Evolutionary conservation across 345 rosid genomes (phyloP), one percentile per base, ranked within the genome.

Genomic region (Gossypium arboreum): DNA sequence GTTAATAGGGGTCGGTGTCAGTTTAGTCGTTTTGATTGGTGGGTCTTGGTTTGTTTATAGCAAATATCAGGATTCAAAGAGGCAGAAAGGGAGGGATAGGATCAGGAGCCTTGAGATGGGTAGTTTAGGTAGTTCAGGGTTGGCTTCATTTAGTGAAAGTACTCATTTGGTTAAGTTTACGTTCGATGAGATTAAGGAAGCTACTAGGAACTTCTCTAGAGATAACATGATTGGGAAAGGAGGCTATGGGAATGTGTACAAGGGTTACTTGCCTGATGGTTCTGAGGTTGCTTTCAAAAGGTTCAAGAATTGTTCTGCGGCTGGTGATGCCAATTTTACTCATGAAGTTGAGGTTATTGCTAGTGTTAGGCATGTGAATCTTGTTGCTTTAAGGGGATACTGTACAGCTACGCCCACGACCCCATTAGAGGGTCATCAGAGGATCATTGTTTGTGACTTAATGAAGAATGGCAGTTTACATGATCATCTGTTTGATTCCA

Each of bases 311-410:
- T 92, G 97, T 68, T 87, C 97, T 1, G 97, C 92, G 2, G 77
- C 87, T 0, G 98, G 98, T 17, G 98, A 94, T 58, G 84, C 84
- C 0, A 82, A 44, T 79, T 94, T 94, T 29, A 80, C 85, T 2
- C 98, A 94, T 58, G 97, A 94, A 71, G 91, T 92, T 27, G 91
- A 94, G 89, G 97, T 94, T 56, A 94, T 94, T 50, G 98, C 98
- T 0, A 90, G 97, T 13, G 94, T 94, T 7, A 81, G 94, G 68
- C 97, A 94, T 16, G 97, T 94, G 12, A 92, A 94, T 76, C 96
- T 94, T 62, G 92, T 94, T 0, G 90, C 92, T 12, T 74, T 94
- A 68, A 82, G 92, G 80, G 97, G 98, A 10, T 94, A 94, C 65
- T 94, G 97, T 57, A 94, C 86, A 2, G 96, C 98, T 17, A 89